Evolutionary conservation across 306 rosid species (phyloP), one percentile per base, ranked within the genome.

Genomic region (barrel medic (Medicago truncatula)): DNA sequence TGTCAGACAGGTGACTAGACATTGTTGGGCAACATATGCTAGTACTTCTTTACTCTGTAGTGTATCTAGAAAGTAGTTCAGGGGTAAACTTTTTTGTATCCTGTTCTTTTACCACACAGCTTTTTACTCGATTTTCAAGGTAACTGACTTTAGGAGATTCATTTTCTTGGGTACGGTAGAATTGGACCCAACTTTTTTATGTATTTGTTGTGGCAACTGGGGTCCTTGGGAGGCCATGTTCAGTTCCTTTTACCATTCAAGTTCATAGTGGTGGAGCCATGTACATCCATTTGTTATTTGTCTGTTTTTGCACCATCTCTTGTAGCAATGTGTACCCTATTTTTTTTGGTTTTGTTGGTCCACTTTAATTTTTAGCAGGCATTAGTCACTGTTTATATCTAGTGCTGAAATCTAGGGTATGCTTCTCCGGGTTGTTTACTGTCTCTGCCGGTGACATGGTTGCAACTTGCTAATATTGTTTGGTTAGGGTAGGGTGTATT

Each of bases 191-290:
- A 16, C 74, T 38, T 67, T 65, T 49, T 62, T 46, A 23, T 69
- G 36, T 40, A n/a, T 52, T 40, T 64, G 28, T 66, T 34, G 28
- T 17, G 67, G 46, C 67, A 59, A 44, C 63, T 76, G 70, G 78
- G 79, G 74, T 59, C 81, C 43, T 12, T 15, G 53, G 36, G 76
- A 69, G 78, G 46, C n/a, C 68, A 10, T 21, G 54, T 52, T 36
- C 10, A 31, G 39, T 70, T n/a, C 20, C 75, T 66, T 81, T 58
- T 17, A 10, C 54, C 73, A 59, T 75, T 28, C 77, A 40, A 78
- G 77, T 71, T 58, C 41, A 40, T 77, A 54, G 66, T 53, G 57
- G 85, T 84, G 83, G 87, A 76, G 67, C 77, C 81, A 31, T 60
- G 75, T 39, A 57, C 49, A 47, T 50, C 68, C 69, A 62, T 50